Evolutionary conservation across 371 early-diverging fungal genomes (phyloP).

Genomic region (Entomophthora muscae): DNA sequence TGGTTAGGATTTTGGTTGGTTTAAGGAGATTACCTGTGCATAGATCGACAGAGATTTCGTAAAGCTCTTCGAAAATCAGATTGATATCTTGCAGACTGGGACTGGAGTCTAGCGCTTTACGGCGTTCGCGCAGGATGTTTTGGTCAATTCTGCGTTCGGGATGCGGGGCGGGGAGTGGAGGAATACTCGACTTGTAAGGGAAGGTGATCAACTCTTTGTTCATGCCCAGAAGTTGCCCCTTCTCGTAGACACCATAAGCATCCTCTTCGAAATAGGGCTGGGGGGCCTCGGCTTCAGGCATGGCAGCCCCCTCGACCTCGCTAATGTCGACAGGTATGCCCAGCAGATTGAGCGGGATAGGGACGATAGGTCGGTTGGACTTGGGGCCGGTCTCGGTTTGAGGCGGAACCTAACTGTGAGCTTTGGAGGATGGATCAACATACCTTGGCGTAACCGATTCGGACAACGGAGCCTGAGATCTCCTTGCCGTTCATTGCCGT

Average conservation of each 20-base stretch:
- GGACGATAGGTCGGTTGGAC: slow-evolving; percentile 21
- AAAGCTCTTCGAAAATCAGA: slow-evolving; percentile 45
- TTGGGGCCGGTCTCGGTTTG: slow-evolving; percentile 17
- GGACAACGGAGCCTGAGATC: slow-evolving; percentile 51
- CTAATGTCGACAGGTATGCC: slow-evolving; percentile 13
- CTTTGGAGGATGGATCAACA: slow-evolving; percentile 18
- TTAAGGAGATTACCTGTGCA: neutral
- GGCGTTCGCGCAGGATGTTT: slow-evolving; percentile 64
- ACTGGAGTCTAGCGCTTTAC: slow-evolving; percentile 66
- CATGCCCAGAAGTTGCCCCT: slow-evolving; percentile 3
- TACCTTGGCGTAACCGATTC: slow-evolving; percentile 85
- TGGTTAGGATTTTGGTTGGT: neutral
- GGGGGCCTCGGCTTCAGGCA: neutral
- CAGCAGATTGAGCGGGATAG: slow-evolving; percentile 17
- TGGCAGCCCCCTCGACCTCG: neutral
- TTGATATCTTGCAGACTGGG: slow-evolving; percentile 34
- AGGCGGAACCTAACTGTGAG: neutral
- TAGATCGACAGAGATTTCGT: slow-evolving; percentile 55
- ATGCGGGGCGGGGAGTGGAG: slow-evolving; percentile 36
- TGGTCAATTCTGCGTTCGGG: slow-evolving; percentile 52
- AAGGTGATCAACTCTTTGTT: slow-evolving; percentile 11
- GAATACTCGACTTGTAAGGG: slow-evolving; percentile 40
- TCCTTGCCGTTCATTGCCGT: slow-evolving; percentile 73
- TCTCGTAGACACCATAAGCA: slow-evolving; percentile 7
- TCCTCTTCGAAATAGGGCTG: neutral